phyloP scores from a whole-genome alignment of 2,329 filamentous ascomycete species.

The Colletotrichum shisoi region DNA sequence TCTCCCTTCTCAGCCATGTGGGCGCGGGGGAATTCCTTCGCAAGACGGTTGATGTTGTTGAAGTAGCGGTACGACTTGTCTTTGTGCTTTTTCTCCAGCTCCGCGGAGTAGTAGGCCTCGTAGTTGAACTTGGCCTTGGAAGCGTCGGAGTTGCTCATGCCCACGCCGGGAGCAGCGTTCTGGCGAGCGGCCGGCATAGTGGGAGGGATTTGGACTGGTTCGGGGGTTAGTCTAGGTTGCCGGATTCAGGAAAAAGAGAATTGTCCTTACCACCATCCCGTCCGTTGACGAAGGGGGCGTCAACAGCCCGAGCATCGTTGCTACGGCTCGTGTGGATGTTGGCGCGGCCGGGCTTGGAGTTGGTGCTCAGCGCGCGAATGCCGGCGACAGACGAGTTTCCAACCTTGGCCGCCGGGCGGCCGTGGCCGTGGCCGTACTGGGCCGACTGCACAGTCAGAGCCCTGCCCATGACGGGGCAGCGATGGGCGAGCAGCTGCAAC shows the following conservation, averaged over 20 bases:
- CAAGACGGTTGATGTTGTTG: slow-evolving; percentile 99
- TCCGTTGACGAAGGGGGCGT: slow-evolving; percentile 60
- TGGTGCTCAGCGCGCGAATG: slow-evolving; percentile 60
- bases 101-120: slow-evolving; percentile 82
- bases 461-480: slow-evolving; percentile 99
- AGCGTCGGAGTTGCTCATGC: slow-evolving; percentile 36
- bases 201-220: slow-evolving; percentile 50
- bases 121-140: slow-evolving; percentile 79
- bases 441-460: slow-evolving; percentile 86
- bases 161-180: slow-evolving; percentile 43
- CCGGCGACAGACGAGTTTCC: slow-evolving; percentile 56
- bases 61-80: slow-evolving; percentile 99
- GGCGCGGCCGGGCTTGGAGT: slow-evolving; percentile 67
- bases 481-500: slow-evolving; percentile 89
- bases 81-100: slow-evolving; percentile 98
- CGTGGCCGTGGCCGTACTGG: slow-evolving; percentile 59
- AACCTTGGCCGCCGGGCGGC: slow-evolving; percentile 52
- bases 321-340: slow-evolving; percentile 81
- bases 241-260: background rate
- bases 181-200: slow-evolving; percentile 45
- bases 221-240: slow-evolving; percentile 39
- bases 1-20: slow-evolving; percentile 87
- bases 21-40: slow-evolving; percentile 93
- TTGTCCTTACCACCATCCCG: slow-evolving; percentile 60
- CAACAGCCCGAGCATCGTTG: slow-evolving; percentile 80